Conservation (phyloP, 1,284 basidiomycete genomes). For the Omphalotus olearius region DNA sequence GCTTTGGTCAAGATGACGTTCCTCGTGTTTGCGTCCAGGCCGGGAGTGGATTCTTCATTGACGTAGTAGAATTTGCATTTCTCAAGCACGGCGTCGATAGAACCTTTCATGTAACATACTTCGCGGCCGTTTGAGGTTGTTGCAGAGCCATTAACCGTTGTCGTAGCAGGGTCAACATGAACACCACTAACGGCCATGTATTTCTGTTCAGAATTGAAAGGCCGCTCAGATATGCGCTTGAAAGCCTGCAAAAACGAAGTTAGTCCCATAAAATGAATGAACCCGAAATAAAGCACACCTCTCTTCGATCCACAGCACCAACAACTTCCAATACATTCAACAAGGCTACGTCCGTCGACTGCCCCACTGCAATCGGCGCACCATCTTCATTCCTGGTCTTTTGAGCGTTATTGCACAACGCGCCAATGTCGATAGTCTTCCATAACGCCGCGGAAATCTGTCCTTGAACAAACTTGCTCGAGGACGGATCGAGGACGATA, state of each 20-base stretch:
- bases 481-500: slow-evolving; percentile 57
- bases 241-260: slow-evolving; percentile 48
- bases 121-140: slow-evolving; percentile 44
- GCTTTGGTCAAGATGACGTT: slow-evolving; percentile 69
- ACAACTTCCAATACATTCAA: slow-evolving; percentile 79
- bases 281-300: slow-evolving; percentile 37
- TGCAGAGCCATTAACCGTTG: slow-evolving; percentile 53
- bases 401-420: slow-evolving; percentile 71
- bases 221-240: slow-evolving; percentile 71
- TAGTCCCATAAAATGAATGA: neutral
- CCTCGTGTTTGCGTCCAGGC: slow-evolving; percentile 66
- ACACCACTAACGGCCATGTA: slow-evolving; percentile 71
- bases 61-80: slow-evolving; percentile 88
- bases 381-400: slow-evolving; percentile 68
- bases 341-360: slow-evolving; percentile 92
- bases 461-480: slow-evolving; percentile 15
- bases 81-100: slow-evolving; percentile 84
- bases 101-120: slow-evolving; percentile 89
- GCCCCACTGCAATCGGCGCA: slow-evolving; percentile 62
- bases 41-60: slow-evolving; percentile 77
- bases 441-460: slow-evolving; percentile 50
- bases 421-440: slow-evolving; percentile 64
- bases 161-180: neutral
- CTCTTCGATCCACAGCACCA: slow-evolving; percentile 66
- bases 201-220: slow-evolving; percentile 93